phyloP scores from a whole-genome alignment of 176 grass and related monocot genomes.

The Aegilops speltoides region DNA sequence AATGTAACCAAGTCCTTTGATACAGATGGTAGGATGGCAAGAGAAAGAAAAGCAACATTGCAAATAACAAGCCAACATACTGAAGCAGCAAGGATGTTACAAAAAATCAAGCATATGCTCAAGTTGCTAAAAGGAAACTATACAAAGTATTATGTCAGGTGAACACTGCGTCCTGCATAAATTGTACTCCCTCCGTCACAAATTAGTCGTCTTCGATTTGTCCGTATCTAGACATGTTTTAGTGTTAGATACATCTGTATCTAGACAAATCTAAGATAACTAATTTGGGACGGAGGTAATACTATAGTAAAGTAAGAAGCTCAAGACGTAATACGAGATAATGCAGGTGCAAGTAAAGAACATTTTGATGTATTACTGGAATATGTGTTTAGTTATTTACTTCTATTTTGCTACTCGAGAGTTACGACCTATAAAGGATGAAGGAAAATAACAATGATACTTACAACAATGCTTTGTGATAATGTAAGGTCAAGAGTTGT shows the following conservation, averaged over 20 bases:
- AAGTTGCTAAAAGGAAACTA: neutral
- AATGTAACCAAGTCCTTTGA: neutral
- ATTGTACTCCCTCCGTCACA: neutral
- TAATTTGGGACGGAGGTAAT: no score
- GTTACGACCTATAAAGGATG: constrained; percentile 10
- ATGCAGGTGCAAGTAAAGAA: neutral
- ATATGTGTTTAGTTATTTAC: neutral
- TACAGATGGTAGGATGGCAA: neutral
- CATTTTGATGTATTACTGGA: neutral
- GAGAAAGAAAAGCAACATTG: neutral
- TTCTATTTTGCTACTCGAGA: neutral
- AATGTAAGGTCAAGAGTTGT: neutral
- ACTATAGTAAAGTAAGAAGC: neutral
- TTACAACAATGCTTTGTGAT: constrained; percentile 14
- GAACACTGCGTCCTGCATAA: neutral
- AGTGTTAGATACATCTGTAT: no score
- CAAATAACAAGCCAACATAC: constrained; percentile 3
- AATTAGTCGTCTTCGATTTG: no score
- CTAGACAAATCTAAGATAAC: no score
- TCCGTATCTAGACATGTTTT: no score
- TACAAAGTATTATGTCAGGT: neutral
- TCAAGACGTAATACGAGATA: neutral
- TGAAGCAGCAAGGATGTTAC: neutral
- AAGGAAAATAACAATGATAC: neutral
- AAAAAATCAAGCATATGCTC: neutral